Evolutionary conservation across 78 protist species (phyloP).

Genomic region (Planoprotostelium fungivorum): DNA sequence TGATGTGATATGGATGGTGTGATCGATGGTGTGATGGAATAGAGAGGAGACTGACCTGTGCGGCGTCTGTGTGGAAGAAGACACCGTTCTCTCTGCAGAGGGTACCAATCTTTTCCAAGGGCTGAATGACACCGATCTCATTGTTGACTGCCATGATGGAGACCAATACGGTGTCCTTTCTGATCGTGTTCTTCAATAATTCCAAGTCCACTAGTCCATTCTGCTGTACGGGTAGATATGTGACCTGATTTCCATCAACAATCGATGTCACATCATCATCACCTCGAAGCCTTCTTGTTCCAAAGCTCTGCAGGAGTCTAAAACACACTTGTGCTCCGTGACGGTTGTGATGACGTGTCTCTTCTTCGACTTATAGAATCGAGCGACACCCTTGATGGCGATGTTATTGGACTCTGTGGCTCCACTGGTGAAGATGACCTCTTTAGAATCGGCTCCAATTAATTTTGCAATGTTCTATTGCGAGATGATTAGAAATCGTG

Average conservation of each 20-base stretch:
- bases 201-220: slow-evolving; percentile 83
- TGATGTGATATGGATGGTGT: too few species aligned
- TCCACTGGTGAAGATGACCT: slow-evolving; percentile 95
- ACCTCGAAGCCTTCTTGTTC: slow-evolving; percentile 85
- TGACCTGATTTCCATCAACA: slow-evolving; percentile 10
- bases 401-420: slow-evolving; percentile 98
- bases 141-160: slow-evolving; percentile 97
- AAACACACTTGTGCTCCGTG: slow-evolving; percentile 96
- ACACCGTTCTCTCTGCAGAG: slow-evolving; percentile 76
- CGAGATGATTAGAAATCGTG: not conserved
- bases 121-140: slow-evolving; percentile 97
- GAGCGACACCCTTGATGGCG: slow-evolving; percentile 94
- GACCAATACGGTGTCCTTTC: slow-evolving; percentile 91
- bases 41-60: too few species aligned
- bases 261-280: not conserved
- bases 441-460: slow-evolving; percentile 87
- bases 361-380: slow-evolving; percentile 83
- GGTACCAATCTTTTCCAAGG: slow-evolving; percentile 86
- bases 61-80: slow-evolving; percentile 95
- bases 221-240: slow-evolving; percentile 78
- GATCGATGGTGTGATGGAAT: too few species aligned
- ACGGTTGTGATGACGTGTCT: slow-evolving; percentile 87
- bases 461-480: slow-evolving; percentile 61
- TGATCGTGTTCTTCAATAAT: slow-evolving; percentile 61
- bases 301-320: slow-evolving; percentile 93